Base-by-base conservation (phyloP, 2,329 filamentous ascomycete genomes). In the Alternaria consortialis region DNA sequence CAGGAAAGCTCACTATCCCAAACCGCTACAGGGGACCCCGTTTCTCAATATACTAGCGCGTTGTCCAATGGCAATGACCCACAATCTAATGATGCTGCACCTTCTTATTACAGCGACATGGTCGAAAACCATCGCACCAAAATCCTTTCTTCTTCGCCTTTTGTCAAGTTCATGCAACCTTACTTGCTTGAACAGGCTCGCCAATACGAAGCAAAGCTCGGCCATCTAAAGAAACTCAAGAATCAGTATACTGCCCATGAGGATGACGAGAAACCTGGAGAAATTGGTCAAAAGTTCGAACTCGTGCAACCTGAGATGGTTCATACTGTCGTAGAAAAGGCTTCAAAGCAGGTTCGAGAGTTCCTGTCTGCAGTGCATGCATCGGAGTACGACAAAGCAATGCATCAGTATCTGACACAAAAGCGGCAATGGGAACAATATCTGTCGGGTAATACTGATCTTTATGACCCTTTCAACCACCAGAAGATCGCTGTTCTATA, bases 361-460 rank as follows among this genome's bases (percentile, higher is more conserved):
- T 93, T 98, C 50, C 82, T 99, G 7, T 93, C 95, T 75, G 95
- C 95, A 23, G 94, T 97, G 12, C 94, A 98, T 77, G 93, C 97
- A 75, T 94, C 94, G 2, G 95, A 99, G 77, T 97, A 98, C 71
- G 94, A 99, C 76, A 97, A 95, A 79, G 94, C 94, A 1, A 81
- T 96, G 34, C 92, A 97, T 79, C 93, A 94, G 70, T 99, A 98
- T 75, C 88, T 93, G 76, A 97, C 93, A 0, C 94, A 98, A 75
- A 97, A 93, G 58, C 88, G 92, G 31, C 94, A 97, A 69, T 99
- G 95, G 95, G 95, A 99, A 75, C 92, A 92, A 29, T 97, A 97
- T 72, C 90, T 97, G 23, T 89, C 94, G 52, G 93, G 92, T 13
- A 96, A 95, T 68, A 83, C 91, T 32, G 91, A 96, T 54, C 85